Percentiles rank a stretch among this genome's conserved stretches.
Evolutionary conservation across 1,139 yeast genomes (phyloP).

Genomic region (Pichia sp.): DNA sequence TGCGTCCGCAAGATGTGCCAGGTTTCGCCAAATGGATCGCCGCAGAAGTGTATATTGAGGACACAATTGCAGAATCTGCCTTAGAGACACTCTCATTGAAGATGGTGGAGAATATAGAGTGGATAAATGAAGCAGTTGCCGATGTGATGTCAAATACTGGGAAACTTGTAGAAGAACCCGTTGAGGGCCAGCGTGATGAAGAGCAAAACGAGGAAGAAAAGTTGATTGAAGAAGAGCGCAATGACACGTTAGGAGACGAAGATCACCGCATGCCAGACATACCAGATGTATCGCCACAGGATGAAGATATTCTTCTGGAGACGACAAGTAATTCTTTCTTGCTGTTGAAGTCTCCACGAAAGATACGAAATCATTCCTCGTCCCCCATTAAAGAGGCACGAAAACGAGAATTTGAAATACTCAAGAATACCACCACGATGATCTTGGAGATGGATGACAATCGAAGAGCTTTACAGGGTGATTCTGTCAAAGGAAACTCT

Average conservation of each 20-base stretch:
- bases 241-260: conserved; percentile 4
- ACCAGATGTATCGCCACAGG: too few relatives aligned
- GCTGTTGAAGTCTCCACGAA: conserved; percentile 22
- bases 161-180: conserved; percentile 3
- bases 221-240: neutral
- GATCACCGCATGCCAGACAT: too few relatives aligned
- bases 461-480: neutral
- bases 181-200: neutral
- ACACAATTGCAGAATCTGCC: conserved; percentile 20
- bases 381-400: conserved; percentile 19
- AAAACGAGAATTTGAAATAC: conserved; percentile 14
- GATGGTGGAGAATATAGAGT: conserved; percentile 19
- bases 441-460: conserved; percentile 5
- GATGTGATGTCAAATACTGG: too few relatives aligned
- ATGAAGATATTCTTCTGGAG: too few relatives aligned
- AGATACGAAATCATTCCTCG: conserved; percentile 12
- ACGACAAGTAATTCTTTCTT: conserved; percentile 15
- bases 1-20: conserved; percentile 21
- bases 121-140: conserved; percentile 25
- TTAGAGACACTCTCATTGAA: conserved; percentile 11
- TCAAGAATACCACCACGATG: conserved; percentile 15
- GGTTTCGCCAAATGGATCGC: conserved; percentile 42
- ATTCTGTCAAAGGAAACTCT: too few relatives aligned
- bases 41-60: conserved; percentile 30
- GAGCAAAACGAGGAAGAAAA: neutral